phyloP scores from a whole-genome alignment of 1,284 basidiomycete species.

The Schizopora paradoxa region DNA sequence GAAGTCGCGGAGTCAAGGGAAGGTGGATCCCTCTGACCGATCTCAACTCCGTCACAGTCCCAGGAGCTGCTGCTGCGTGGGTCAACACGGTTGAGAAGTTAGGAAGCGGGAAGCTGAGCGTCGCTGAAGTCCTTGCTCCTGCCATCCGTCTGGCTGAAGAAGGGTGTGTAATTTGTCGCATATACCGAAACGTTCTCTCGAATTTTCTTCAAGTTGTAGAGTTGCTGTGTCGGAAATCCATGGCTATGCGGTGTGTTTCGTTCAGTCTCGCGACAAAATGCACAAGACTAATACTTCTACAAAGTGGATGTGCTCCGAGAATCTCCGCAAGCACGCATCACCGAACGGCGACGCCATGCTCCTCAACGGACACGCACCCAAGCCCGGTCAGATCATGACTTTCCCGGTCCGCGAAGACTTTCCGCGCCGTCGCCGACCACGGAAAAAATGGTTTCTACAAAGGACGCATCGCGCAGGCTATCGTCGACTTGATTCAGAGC shows the following conservation, averaged over 20 bases:
- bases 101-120: slow-evolving; percentile 75
- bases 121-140: slow-evolving; percentile 83
- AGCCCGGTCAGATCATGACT: slow-evolving; percentile 71
- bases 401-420: slow-evolving; percentile 79
- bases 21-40: slow-evolving; percentile 65
- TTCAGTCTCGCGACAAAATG: neutral
- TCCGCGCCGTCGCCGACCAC: slow-evolving; percentile 71
- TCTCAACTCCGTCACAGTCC: slow-evolving; percentile 88
- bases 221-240: slow-evolving; percentile 80
- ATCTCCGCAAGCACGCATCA: slow-evolving; percentile 75
- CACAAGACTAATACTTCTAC: slow-evolving; percentile 7
- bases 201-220: slow-evolving; percentile 30
- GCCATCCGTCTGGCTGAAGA: slow-evolving; percentile 83
- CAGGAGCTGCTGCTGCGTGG: slow-evolving; percentile 91
- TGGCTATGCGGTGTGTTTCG: slow-evolving; percentile 44
- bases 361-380: slow-evolving; percentile 72
- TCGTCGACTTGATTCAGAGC: slow-evolving; percentile 79
- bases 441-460: slow-evolving; percentile 93
- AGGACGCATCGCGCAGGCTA: slow-evolving; percentile 83
- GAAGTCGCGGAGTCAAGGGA: slow-evolving; percentile 65
- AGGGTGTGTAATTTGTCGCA: slow-evolving; percentile 46
- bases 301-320: slow-evolving; percentile 74
- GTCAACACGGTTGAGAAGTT: slow-evolving; percentile 81
- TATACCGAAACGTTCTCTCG: neutral
- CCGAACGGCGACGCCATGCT: slow-evolving; percentile 84